Evolutionary conservation across 352 stramenopile species (phyloP), one percentile per base, ranked within the genome.

Genomic region (Phytophthora capsici): DNA sequence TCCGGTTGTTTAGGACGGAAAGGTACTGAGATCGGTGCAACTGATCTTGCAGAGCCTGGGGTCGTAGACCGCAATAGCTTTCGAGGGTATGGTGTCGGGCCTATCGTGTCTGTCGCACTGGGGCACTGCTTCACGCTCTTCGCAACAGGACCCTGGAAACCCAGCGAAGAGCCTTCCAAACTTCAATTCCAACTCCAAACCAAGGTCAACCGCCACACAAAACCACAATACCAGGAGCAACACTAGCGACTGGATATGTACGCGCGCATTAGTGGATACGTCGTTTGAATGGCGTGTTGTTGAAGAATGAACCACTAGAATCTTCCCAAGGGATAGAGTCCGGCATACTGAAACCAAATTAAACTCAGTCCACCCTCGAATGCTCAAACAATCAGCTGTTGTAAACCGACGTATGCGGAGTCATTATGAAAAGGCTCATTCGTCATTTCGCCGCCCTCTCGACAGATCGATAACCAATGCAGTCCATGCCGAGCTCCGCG

Each of bases 101-200:
- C 75, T 0, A 72, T 90, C 46, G 63, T 84, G 12, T 88, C 80
- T 38, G 67, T 93, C 26, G 71, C 84, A 3, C 74, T 64, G 6
- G 84, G 84, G 5, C 68, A 84, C 23, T 54, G 66, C 2, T 93
- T 93, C 54, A 93, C 82, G 0, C 10, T 93, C 4, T 73, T 91
- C 3, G 75, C 71, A 2, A 90, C 82, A 1, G 75, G 76, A 0
- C 78, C 75, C 0, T 88, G 80, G 72, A 66, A 77, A 28, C 61
- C 64, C 6, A 61, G 73, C 4, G 60, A 89, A 41, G 69, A 82
- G 16, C 70, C 66, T 16, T 68, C 55, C 0, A 72, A 70, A 14
- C 4, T 10, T 6, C 71, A 73, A 5, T 89, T 85, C 45, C 40
- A 75, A 16, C 53, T 76, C 13, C 79, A 84, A 51, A 71, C 81